Conservation (phyloP, 768 basidiomycete genomes). For the Erythrobasidium yunnanense region DNA sequence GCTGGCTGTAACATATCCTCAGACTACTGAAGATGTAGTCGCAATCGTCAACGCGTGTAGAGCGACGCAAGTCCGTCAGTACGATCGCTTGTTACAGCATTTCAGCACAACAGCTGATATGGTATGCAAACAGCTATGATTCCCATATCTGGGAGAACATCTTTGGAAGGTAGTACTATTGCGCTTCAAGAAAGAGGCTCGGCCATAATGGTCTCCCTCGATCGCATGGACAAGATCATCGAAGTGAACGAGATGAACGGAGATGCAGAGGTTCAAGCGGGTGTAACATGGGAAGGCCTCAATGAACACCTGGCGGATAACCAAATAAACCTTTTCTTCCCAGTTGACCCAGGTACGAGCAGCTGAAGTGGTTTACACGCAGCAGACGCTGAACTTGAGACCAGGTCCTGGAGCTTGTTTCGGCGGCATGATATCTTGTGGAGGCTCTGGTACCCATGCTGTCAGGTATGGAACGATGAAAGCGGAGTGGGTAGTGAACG, state of each 20-base stretch:
- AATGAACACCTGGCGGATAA: slow-evolving; percentile 58
- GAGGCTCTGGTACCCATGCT: slow-evolving; percentile 19
- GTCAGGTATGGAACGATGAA: slow-evolving; percentile 61
- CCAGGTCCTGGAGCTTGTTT: neutral
- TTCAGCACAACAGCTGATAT: neutral
- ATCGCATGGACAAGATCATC: slow-evolving; percentile 63
- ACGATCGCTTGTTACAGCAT: neutral
- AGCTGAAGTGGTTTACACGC: slow-evolving; percentile 8
- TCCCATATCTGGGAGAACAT: slow-evolving; percentile 66
- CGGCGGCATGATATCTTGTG: slow-evolving; percentile 6
- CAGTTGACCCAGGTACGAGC: slow-evolving; percentile 45
- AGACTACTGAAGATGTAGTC: slow-evolving; percentile 17
- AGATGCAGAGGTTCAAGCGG: slow-evolving; percentile 66
- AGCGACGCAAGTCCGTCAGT: slow-evolving; percentile 8
- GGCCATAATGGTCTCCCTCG: slow-evolving; percentile 30
- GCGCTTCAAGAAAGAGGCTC: slow-evolving; percentile 28
- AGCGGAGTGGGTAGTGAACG: slow-evolving; percentile 28
- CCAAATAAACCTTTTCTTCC: slow-evolving; percentile 62
- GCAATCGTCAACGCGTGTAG: slow-evolving; percentile 18
- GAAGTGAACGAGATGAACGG: slow-evolving; percentile 56
- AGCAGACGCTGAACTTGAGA: neutral
- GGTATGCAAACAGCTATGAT: slow-evolving; percentile 43
- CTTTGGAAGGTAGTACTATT: slow-evolving; percentile 29
- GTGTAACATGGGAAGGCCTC: slow-evolving; percentile 51
- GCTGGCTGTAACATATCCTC: slow-evolving; percentile 2